phyloP scores from a whole-genome alignment of 2,329 filamentous ascomycete genomes.

The Clathrospora elynae region DNA sequence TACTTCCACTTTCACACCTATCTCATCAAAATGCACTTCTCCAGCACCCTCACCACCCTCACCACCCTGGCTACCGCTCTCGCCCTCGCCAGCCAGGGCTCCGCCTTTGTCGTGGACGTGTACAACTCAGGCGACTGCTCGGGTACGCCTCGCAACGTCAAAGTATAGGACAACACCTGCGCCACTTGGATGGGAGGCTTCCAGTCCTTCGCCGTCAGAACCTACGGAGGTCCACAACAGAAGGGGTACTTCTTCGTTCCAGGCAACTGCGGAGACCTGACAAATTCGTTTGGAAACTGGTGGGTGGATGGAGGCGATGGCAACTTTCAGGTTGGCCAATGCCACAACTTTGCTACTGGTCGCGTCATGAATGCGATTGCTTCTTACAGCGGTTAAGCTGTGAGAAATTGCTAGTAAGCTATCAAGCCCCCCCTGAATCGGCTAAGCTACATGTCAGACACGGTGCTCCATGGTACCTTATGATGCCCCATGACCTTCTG shows the following conservation, averaged over 20 bases:
- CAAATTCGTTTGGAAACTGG: neutral
- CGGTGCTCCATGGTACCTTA: no score
- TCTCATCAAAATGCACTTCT: slow-evolving; percentile 7
- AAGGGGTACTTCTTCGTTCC: slow-evolving; percentile 6
- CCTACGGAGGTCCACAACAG: slow-evolving; percentile 4
- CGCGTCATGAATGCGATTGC: slow-evolving; percentile 4
- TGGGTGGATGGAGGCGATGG: slow-evolving; percentile 1
- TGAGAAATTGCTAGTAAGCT: no score
- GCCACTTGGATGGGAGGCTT: slow-evolving; percentile 3
- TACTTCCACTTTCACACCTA: no score
- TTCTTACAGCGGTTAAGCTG: no score
- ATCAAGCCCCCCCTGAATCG: no score
- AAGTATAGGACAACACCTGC: slow-evolving; percentile 11
- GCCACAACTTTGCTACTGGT: neutral
- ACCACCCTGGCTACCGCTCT: slow-evolving; percentile 2
- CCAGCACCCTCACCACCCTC: neutral
- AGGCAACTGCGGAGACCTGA: slow-evolving; percentile 4
- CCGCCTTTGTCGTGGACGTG: slow-evolving; percentile 6
- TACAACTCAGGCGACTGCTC: slow-evolving; percentile 2
- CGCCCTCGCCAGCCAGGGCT: neutral
- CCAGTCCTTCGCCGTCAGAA: slow-evolving; percentile 4
- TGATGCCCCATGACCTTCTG: no score
- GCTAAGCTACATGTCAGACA: no score
- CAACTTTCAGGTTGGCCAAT: neutral
- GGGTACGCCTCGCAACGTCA: neutral